Evolutionary conservation across 345 rosid genomes (phyloP).

Genomic region (Brassica rapa): DNA sequence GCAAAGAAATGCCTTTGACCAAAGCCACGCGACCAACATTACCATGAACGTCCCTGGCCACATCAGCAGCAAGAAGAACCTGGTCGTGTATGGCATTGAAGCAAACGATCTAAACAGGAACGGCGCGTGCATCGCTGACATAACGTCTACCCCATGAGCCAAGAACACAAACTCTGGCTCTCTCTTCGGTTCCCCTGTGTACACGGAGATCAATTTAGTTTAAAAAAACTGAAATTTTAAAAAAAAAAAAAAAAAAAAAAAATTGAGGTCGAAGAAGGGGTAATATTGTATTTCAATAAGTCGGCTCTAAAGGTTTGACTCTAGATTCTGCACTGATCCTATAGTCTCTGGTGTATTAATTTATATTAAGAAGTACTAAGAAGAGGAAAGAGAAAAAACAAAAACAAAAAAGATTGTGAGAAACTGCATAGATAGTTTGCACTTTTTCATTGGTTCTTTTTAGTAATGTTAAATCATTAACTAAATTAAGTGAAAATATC

Average conservation of each 20-base stretch:
- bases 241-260: no score
- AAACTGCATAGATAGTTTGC: no score
- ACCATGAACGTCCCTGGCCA: conserved; percentile 51
- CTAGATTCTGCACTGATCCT: no score
- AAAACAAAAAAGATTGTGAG: no score
- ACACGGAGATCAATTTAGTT: not conserved
- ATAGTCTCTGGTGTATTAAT: no score
- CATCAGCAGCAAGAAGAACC: conserved; percentile 48
- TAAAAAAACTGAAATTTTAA: not conserved
- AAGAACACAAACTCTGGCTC: conserved; percentile 93
- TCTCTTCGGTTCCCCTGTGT: conserved; percentile 54
- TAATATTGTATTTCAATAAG: not conserved
- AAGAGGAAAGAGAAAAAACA: no score
- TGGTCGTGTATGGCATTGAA: conserved; percentile 55
- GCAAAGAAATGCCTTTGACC: conserved; percentile 66
- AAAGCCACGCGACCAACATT: conserved; percentile 71
- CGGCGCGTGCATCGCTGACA: conserved; percentile 65
- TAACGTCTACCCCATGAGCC: conserved; percentile 83
- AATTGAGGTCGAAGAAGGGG: not conserved
- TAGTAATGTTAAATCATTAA: no score
- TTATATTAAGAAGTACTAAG: no score
- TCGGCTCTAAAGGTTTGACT: no score
- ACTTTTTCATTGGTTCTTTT: no score
- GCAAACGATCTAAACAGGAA: conserved; percentile 60
- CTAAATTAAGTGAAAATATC: no score